Conservation (phyloP, 805 yeast species). For the Metschnikowia kofuensis region DNA sequence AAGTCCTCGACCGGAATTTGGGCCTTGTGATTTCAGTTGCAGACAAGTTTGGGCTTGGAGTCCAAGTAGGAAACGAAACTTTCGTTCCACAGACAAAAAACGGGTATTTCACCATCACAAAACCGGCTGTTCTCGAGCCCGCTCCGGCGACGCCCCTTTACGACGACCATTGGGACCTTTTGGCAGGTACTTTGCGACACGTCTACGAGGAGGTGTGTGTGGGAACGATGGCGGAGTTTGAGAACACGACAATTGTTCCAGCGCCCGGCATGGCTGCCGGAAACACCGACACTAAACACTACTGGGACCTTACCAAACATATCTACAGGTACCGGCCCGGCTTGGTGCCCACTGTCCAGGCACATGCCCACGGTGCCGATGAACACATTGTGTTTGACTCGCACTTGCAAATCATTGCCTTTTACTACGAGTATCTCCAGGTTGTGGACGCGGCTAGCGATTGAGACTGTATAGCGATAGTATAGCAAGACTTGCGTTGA, state of each 20-base stretch:
- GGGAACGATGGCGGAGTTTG: constrained; percentile 22
- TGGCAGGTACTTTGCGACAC: constrained; percentile 44
- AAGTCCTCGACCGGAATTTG: constrained; percentile 20
- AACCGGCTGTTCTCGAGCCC: constrained; percentile 7
- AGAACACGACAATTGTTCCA: constrained; percentile 31
- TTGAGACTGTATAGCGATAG: not conserved
- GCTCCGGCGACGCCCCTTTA: constrained; percentile 17
- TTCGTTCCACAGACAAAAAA: not conserved
- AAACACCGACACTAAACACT: constrained; percentile 67
- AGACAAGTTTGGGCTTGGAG: constrained; percentile 6
- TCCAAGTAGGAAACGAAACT: constrained; percentile 7
- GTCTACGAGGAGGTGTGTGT: constrained; percentile 44
- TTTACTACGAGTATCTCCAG: constrained; percentile 35
- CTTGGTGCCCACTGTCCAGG: constrained; percentile 14
- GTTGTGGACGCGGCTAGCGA: constrained; percentile 2
- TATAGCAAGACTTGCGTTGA: not conserved
- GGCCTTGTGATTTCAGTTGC: constrained; percentile 27
- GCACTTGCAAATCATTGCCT: constrained; percentile 58
- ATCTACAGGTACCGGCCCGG: constrained; percentile 62
- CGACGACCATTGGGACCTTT: constrained; percentile 37
- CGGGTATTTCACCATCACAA: constrained; percentile 5
- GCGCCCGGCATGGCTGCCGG: constrained; percentile 66
- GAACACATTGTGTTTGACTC: constrained; percentile 53
- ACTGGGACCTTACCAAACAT: constrained; percentile 59
- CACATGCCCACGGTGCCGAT: constrained; percentile 48